phyloP scores from a whole-genome alignment of 2,329 filamentous ascomycete genomes.

The Pyrenophora seminiperda region DNA sequence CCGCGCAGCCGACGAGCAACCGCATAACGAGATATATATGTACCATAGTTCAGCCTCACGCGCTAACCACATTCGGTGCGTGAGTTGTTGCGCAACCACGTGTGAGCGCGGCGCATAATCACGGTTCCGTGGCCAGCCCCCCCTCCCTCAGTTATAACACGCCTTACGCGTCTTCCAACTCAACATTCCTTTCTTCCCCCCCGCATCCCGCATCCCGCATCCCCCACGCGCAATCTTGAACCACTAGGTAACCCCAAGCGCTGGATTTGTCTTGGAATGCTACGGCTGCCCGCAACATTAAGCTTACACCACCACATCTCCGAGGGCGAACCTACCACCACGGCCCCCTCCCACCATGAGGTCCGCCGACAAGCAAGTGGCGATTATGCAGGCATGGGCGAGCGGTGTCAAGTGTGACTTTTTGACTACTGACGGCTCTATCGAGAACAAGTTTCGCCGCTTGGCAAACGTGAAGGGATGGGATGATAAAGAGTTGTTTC shows the following conservation, averaged over 20 bases:
- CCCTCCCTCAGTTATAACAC: neutral
- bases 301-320: no score
- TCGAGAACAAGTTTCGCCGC: no score
- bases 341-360: neutral
- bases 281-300: no score
- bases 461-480: constrained; percentile 28
- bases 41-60: constrained; percentile 1
- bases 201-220: no score
- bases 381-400: constrained; percentile 21
- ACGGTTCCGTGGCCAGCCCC: no score
- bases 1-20: neutral
- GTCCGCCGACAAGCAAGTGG: constrained; percentile 8
- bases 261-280: no score
- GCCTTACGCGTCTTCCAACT: no score
- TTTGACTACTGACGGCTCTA: no score
- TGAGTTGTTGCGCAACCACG: constrained; percentile 6
- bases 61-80: constrained; percentile 8
- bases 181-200: neutral
- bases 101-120: constrained; percentile 3
- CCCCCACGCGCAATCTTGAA: no score
- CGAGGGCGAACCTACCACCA: no score
- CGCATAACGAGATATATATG: neutral
- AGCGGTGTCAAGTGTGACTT: constrained; percentile 12
- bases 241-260: no score
- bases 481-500: constrained; percentile 22